These are phyloP conservation scores for Emericellopsis terricola DNA, from an alignment of 495 filamentous ascomycete genomes.

Conservation along the genomic window DNA sequence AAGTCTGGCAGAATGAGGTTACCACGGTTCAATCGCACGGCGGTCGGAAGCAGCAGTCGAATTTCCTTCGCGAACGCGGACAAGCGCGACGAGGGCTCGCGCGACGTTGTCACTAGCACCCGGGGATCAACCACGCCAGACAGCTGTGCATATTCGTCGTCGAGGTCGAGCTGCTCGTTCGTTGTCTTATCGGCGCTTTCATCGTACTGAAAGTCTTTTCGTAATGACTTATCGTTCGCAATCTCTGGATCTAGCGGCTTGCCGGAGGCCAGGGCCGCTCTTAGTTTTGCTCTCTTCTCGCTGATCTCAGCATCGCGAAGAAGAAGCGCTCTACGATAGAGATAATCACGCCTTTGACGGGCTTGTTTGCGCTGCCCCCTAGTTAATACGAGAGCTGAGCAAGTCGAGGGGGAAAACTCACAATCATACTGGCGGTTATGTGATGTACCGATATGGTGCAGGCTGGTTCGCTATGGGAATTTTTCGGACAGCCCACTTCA, in stretches of 20 bases:
- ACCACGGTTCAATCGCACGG: slow-evolving; percentile 80
- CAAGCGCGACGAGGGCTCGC: slow-evolving; percentile 71
- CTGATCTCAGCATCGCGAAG: slow-evolving; percentile 85
- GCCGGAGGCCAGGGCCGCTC: slow-evolving; percentile 58
- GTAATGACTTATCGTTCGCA: slow-evolving; percentile 71
- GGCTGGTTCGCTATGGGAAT: not conserved
- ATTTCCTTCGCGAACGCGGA: slow-evolving; percentile 92
- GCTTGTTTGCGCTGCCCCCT: slow-evolving; percentile 44
- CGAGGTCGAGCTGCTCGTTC: slow-evolving; percentile 58
- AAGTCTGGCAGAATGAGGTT: slow-evolving; percentile 76
- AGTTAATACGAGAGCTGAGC: no score
- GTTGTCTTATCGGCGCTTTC: slow-evolving; percentile 46
- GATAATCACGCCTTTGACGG: slow-evolving; percentile 80
- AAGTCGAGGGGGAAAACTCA: not conserved
- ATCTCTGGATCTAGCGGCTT: slow-evolving; percentile 77
- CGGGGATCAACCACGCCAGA: slow-evolving; percentile 74
- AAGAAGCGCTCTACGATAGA: slow-evolving; percentile 52
- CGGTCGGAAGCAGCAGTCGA: slow-evolving; percentile 72
- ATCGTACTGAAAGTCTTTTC: slow-evolving; percentile 87
- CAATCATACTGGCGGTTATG: slow-evolving; percentile 8
- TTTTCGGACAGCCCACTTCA: not conserved
- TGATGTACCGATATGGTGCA: not conserved
- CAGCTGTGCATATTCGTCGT: slow-evolving; percentile 84
- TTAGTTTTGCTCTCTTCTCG: slow-evolving; percentile 74
- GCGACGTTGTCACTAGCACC: slow-evolving; percentile 73